These are phyloP conservation scores for Verticillium zaregamsianum DNA, from an alignment of 2,329 filamentous ascomycete species.

Conservation along the genomic window DNA sequence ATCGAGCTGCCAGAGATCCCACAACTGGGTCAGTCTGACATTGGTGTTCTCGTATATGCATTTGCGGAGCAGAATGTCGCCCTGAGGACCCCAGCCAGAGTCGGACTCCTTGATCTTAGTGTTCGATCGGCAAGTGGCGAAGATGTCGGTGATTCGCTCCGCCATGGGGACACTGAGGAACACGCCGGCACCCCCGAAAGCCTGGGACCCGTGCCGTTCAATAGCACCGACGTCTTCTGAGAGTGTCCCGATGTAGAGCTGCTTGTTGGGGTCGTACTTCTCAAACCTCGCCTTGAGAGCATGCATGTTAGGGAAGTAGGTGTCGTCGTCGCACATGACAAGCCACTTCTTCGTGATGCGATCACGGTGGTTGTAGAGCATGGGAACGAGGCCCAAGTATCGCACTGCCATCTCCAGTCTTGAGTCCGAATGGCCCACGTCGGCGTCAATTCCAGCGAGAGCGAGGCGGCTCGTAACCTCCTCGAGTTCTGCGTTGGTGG, in stretches of 20 bases:
- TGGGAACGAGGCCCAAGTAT: slow-evolving; percentile 51
- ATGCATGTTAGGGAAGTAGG: slow-evolving; percentile 59
- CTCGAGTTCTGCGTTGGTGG: slow-evolving; percentile 44
- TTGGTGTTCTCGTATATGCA: slow-evolving; percentile 62
- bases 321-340: slow-evolving; percentile 61
- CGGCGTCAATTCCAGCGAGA: slow-evolving; percentile 49
- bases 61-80: slow-evolving; percentile 58
- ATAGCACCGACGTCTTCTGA: slow-evolving; percentile 59
- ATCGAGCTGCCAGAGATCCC: slow-evolving; percentile 58
- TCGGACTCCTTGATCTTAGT: slow-evolving; percentile 51
- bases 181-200: slow-evolving; percentile 60
- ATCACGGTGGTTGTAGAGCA: slow-evolving; percentile 48
- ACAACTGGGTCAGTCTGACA: slow-evolving; percentile 51
- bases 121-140: slow-evolving; percentile 39
- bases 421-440: slow-evolving; percentile 51
- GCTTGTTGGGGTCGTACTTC: slow-evolving; percentile 45
- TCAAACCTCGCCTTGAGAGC: slow-evolving; percentile 45
- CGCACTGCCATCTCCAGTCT: slow-evolving; percentile 54
- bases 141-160: slow-evolving; percentile 39
- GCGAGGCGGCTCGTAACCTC: slow-evolving; percentile 43
- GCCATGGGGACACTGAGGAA: slow-evolving; percentile 53
- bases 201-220: slow-evolving; percentile 57
- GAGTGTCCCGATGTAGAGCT: slow-evolving; percentile 57
- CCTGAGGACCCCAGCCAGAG: slow-evolving; percentile 55
- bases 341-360: slow-evolving; percentile 52